Base-by-base conservation (phyloP, 768 basidiomycete species). In the Pleurotus tuber-regium region DNA sequence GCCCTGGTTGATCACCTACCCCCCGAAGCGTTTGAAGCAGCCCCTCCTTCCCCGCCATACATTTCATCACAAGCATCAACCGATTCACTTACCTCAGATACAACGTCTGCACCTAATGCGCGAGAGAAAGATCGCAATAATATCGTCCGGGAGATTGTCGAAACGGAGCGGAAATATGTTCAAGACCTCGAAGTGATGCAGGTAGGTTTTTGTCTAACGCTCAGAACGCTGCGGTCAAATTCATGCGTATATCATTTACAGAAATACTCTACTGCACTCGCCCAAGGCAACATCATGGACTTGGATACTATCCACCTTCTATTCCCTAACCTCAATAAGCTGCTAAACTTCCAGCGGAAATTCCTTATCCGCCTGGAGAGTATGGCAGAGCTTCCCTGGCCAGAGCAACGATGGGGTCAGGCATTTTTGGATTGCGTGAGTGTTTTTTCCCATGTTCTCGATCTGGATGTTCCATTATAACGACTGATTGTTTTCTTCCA, bases 121-220 rank as follows among this genome's bases (percentile, higher is more conserved):
- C 80, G 80, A 51, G 85, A 89, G 55, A 73, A 78, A 1, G 84
- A 84, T 18, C 77, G 89, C 49, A 83, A 83, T 66, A 87, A 88
- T 57, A 87, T 89, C 54, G 80, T 94, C 54, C 80, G 81, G 62
- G 97, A 99, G 70, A 83, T 98, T 59, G 82, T 98, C 42, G 89
- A 92, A 67, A 98, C 93, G 0, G 97, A 99, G 68, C 85, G 92
- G 59, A 93, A 93, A 71, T 98, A 92, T 66, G 96, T 98, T 4
- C 88, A 92, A 68, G 97, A 98, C 70, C 75, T 99, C 57, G 94
- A 97, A 67, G 85, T 93, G 62, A 89, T 98, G 79, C 94, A 96
- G 82, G 94, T 92, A 58, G 62, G 85, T 64, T 25, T 53, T 49
- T n/a, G 31, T 61, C 42, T 54, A 44, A 12, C 54, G 39, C n/a